Conservation (phyloP, 768 basidiomycete species). For the Cystoderma amianthinum region DNA sequence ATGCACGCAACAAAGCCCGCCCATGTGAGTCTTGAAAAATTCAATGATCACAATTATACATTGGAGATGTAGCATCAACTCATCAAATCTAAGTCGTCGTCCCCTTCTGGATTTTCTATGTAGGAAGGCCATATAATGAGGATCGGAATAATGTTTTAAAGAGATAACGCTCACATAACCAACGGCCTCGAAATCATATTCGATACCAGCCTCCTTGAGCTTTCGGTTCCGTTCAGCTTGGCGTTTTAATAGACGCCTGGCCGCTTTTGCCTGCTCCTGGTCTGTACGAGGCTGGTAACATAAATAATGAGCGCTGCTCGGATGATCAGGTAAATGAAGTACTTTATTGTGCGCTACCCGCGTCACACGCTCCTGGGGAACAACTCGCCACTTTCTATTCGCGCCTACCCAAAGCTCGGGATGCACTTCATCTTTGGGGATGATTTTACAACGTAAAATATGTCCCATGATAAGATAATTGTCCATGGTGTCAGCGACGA, state of each 20-base stretch:
- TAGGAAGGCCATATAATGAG: conserved; percentile 1
- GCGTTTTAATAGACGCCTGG: conserved; percentile 65
- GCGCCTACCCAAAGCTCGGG: conserved; percentile 96
- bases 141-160: background rate
- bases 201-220: conserved; percentile 74
- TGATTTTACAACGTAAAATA: conserved; percentile 83
- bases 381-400: conserved; percentile 80
- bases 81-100: too few species aligned
- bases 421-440: conserved; percentile 87
- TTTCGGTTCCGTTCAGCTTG: conserved; percentile 76
- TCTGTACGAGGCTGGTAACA: conserved; percentile 59
- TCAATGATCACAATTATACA: background rate
- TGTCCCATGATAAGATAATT: conserved; percentile 96
- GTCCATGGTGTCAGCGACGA: conserved; percentile 98
- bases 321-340: background rate
- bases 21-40: conserved; percentile 15
- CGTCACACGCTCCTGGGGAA: conserved; percentile 69
- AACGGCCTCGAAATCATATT: conserved; percentile 77
- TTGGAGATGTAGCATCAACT: background rate
- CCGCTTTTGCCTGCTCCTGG: conserved; percentile 57
- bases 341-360: conserved; percentile 83
- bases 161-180: conserved; percentile 62
- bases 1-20: conserved; percentile 25
- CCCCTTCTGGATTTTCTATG: conserved; percentile 14
- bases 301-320: too few species aligned